These are phyloP conservation scores for Globisporangium spinosum DNA, from an alignment of 352 stramenopile genomes.

Conservation along the genomic window DNA sequence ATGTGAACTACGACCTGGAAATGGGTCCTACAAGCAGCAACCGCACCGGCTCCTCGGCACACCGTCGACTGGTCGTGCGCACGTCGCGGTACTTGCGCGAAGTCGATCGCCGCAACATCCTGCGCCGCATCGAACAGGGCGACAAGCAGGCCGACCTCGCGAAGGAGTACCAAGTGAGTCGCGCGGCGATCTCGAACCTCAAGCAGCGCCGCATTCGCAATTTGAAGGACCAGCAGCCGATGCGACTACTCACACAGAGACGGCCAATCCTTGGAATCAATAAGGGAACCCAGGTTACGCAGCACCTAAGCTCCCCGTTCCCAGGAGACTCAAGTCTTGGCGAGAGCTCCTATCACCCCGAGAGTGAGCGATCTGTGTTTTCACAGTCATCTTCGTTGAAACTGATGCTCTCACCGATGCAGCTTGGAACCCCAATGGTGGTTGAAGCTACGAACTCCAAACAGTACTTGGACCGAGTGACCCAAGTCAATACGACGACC, in stretches of 20 bases:
- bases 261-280: slow-evolving; percentile 16
- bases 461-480: slow-evolving; percentile 22
- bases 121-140: slow-evolving; percentile 46
- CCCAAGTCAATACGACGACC: slow-evolving; percentile 35
- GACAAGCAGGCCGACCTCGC: slow-evolving; percentile 62
- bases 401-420: too few relatives aligned
- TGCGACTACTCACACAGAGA: slow-evolving; percentile 24
- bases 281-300: too few relatives aligned
- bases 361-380: too few relatives aligned
- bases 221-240: slow-evolving; percentile 28
- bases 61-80: not conserved
- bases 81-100: slow-evolving; percentile 20
- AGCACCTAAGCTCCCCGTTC: too few relatives aligned
- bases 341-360: too few relatives aligned
- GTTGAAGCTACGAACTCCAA: slow-evolving; percentile 11
- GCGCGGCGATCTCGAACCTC: slow-evolving; percentile 63
- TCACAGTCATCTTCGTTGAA: too few relatives aligned
- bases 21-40: too few relatives aligned
- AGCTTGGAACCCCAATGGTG: too few relatives aligned
- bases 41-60: too few relatives aligned
- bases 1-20: not conserved
- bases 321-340: too few relatives aligned
- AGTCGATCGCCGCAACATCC: slow-evolving; percentile 32
- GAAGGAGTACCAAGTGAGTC: slow-evolving; percentile 64
- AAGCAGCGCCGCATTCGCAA: slow-evolving; percentile 51